Base-by-base conservation (phyloP, 2,329 filamentous ascomycete species). In the Allantophomopsis cytisporea region DNA sequence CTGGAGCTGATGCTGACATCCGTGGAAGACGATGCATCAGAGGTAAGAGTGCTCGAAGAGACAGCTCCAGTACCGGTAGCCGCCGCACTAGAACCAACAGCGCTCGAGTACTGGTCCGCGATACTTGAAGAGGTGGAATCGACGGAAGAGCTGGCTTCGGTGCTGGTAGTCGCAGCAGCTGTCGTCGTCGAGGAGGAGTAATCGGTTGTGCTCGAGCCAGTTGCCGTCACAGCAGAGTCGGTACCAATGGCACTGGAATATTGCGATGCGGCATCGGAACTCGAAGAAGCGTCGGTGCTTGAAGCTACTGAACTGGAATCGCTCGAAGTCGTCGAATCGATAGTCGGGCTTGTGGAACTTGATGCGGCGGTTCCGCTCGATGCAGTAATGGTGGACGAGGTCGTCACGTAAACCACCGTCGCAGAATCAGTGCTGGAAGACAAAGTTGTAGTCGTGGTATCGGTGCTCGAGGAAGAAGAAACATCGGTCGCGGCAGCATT, bases 321-420 rank as follows among this genome's bases (percentile, higher is more conserved):
- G 20, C 13, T 31, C 15, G 41, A 28, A 35, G 40, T 32, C 12
- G 39, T 38, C 17, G 46, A 39, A 31, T 31, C 35, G 10, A 35
- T 32, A n/a, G 40, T 31, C 16, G 36, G n/a, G 36, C 16, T 31
- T 12, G 42, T 13, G 13, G 38, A 18, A n/a, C 38, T 39, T 31
- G 43, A 38, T 30, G 43, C 46, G 21, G 42, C 39, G 33, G 40
- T 45, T 31, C 44, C 38, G 17, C 44, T 44, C 14, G 43, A 41
- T 20, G 45, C 37, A 17, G 41, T 32, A 14, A 14, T 6, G 16
- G 6, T 36, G 35, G 35, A 2, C 5, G 15, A 23, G 4, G 18
- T 21, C 6, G 35, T 14, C 5, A 14, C 16, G 18, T 14, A 14
- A 18, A 23, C 23, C 7, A 31, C 20, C 3, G 20, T 38, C n/a